Conservation (phyloP, 2,329 filamentous ascomycete species). For the Colletotrichum sojae region DNA sequence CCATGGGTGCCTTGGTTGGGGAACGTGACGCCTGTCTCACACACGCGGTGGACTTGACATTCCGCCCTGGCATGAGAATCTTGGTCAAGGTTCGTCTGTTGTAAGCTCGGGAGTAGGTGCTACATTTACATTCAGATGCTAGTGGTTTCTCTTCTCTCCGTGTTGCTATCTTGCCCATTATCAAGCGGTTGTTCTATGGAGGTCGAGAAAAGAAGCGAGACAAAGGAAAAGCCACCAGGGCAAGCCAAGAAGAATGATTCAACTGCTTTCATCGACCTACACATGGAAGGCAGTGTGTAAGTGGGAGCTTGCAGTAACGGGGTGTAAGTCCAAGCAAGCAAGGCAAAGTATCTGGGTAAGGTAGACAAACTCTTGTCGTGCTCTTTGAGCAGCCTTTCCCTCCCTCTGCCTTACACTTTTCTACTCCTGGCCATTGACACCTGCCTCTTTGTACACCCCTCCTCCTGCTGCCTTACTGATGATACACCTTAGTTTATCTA, state of each 20-base stretch:
- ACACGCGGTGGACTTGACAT: conserved; percentile 15
- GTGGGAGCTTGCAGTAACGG: conserved; percentile 20
- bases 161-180: conserved; percentile 14
- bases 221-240: conserved; percentile 15
- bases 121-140: too few species aligned
- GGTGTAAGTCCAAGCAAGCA: conserved; percentile 22
- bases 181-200: not conserved
- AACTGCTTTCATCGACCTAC: conserved; percentile 23
- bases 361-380: not conserved
- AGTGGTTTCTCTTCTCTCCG: not conserved
- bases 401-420: too few species aligned
- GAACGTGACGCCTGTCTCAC: conserved; percentile 37
- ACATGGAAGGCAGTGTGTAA: conserved; percentile 15
- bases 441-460: not conserved
- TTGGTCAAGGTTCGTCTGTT: conserved; percentile 16
- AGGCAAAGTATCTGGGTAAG: not conserved
- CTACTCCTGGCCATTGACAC: not conserved
- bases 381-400: conserved; percentile 8
- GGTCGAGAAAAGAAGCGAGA: not conserved
- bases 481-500: conserved; percentile 11
- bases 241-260: conserved; percentile 24
- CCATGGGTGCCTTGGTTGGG: conserved; percentile 4
- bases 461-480: not conserved
- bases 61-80: conserved; percentile 23
- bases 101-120: conserved; percentile 1